phyloP scores from a whole-genome alignment of 2,329 filamentous ascomycete genomes.

The Fusarium newnesense region DNA sequence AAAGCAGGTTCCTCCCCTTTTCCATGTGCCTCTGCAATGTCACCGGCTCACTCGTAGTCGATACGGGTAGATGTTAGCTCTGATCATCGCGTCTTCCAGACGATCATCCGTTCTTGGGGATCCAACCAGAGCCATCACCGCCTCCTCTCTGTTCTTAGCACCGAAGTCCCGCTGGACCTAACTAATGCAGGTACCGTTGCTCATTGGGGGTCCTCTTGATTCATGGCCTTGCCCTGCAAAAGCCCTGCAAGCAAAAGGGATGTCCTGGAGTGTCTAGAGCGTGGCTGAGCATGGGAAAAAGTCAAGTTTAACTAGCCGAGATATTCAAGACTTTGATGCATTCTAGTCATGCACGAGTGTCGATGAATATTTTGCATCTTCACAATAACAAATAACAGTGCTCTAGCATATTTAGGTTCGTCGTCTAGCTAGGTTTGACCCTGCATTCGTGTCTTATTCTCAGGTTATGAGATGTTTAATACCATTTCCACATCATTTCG shows the following conservation, averaged over 20 bases:
- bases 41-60: conserved; percentile 1
- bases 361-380: conserved; percentile 29
- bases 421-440: neutral
- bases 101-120: conserved; percentile 4
- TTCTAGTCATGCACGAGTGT: conserved; percentile 26
- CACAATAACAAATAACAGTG: conserved; percentile 16
- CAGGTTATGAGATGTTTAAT: conserved; percentile 14
- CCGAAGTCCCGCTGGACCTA: conserved; percentile 4
- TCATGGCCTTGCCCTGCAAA: conserved; percentile 21
- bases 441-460: conserved; percentile 19
- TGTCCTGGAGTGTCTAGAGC: conserved; percentile 8
- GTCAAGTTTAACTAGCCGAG: neutral
- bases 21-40: neutral
- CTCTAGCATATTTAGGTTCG: neutral
- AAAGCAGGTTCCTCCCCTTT: neutral
- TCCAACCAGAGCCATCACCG: conserved; percentile 9
- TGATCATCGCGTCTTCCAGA: conserved; percentile 3
- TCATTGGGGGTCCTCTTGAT: conserved; percentile 20
- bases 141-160: conserved; percentile 12
- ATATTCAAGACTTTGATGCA: conserved; percentile 6
- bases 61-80: conserved; percentile 24
- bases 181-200: conserved; percentile 38
- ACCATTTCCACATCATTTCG: conserved; percentile 39
- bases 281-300: conserved; percentile 6
- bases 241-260: conserved; percentile 24